phyloP scores from a whole-genome alignment of 1,284 basidiomycete genomes.

The Irpex sp. region DNA sequence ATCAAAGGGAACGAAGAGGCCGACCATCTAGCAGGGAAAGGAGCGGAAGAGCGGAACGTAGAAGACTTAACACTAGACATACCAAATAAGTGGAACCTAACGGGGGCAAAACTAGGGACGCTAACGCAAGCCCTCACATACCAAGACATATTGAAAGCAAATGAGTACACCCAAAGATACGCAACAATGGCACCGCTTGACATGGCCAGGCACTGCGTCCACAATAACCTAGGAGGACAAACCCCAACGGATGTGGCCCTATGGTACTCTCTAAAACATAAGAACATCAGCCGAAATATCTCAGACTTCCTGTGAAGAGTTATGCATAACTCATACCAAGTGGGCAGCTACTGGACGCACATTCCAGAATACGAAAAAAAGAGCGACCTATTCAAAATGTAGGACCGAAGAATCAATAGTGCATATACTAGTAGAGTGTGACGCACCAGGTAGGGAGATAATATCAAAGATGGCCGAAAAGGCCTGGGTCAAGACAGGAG shows the following conservation, averaged over 20 bases:
- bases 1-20: constrained; percentile 23
- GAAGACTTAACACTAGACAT: constrained; percentile 6
- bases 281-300: constrained; percentile 21
- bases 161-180: background rate
- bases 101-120: constrained; percentile 11
- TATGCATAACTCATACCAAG: constrained; percentile 24
- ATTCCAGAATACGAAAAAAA: constrained; percentile 19
- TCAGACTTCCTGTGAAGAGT: constrained; percentile 27
- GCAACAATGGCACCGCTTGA: background rate
- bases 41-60: constrained; percentile 7
- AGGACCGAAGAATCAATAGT: constrained; percentile 22
- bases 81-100: constrained; percentile 1
- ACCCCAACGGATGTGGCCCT: background rate
- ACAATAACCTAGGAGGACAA: background rate
- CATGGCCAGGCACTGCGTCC: background rate
- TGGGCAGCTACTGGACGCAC: constrained; percentile 26
- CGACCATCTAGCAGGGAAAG: constrained; percentile 19
- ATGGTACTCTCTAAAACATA: constrained; percentile 10
- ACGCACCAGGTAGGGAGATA: constrained; percentile 10
- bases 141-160: background rate
- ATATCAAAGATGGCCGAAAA: background rate
- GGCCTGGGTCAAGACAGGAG: background rate
- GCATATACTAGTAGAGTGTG: constrained; percentile 28
- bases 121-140: constrained; percentile 17
- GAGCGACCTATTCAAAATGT: constrained; percentile 24